phyloP scores from a whole-genome alignment of 2,329 filamentous ascomycete species.

The Coniochaeta sp. region DNA sequence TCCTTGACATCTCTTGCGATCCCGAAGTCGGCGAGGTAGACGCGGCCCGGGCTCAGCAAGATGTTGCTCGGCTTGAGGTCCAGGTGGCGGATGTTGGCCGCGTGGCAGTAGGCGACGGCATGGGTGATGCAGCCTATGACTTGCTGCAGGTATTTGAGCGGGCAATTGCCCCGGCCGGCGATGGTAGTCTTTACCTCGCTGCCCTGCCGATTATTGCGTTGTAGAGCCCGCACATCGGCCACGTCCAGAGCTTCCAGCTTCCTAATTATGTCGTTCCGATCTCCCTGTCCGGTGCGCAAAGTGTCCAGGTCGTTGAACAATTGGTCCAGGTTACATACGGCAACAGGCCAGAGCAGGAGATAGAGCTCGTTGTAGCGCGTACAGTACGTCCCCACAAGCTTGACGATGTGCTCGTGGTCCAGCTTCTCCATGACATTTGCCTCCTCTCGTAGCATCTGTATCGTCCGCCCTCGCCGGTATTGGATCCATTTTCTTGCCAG shows the following conservation, averaged over 20 bases:
- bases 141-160: slow-evolving; percentile 32
- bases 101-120: slow-evolving; percentile 33
- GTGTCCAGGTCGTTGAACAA: slow-evolving; percentile 35
- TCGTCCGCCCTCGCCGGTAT: slow-evolving; percentile 25
- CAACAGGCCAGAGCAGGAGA: slow-evolving; percentile 39
- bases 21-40: slow-evolving; percentile 42
- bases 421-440: slow-evolving; percentile 39
- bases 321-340: slow-evolving; percentile 34
- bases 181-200: slow-evolving; percentile 11
- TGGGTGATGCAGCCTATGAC: slow-evolving; percentile 37
- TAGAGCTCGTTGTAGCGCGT: slow-evolving; percentile 31
- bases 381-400: slow-evolving; percentile 38
- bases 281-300: slow-evolving; percentile 28
- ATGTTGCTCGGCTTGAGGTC: slow-evolving; percentile 43
- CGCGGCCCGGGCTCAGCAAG: slow-evolving; percentile 33
- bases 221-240: slow-evolving; percentile 26
- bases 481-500: slow-evolving; percentile 37
- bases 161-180: slow-evolving; percentile 18
- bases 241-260: slow-evolving; percentile 30
- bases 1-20: slow-evolving; percentile 39
- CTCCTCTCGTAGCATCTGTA: slow-evolving; percentile 36
- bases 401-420: slow-evolving; percentile 39
- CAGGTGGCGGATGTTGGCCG: slow-evolving; percentile 34
- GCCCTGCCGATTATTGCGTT: slow-evolving; percentile 7
- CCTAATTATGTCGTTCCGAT: slow-evolving; percentile 30